phyloP scores from a whole-genome alignment of 805 yeast species.

The Cyberlindnera mississippiensis region DNA sequence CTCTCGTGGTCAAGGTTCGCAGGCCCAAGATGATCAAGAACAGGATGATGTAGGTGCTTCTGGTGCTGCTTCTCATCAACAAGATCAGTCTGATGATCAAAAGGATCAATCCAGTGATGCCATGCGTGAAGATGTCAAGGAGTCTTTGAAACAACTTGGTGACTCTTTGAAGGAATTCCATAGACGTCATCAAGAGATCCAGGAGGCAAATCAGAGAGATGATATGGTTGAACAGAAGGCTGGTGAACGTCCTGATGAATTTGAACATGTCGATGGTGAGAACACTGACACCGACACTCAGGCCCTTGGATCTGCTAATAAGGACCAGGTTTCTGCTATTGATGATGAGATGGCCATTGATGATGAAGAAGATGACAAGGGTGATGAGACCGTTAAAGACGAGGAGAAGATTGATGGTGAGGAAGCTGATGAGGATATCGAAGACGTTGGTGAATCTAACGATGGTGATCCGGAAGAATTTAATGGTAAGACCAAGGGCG shows the following conservation, averaged over 20 bases:
- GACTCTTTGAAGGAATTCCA: constrained; percentile 90
- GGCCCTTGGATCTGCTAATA: constrained; percentile 86
- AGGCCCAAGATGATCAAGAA: constrained; percentile 50
- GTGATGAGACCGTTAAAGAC: constrained; percentile 30
- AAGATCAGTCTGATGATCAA: constrained; percentile 39
- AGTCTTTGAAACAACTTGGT: constrained; percentile 83
- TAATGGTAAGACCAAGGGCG: constrained; percentile 48
- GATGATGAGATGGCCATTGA: constrained; percentile 82
- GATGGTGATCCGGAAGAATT: constrained; percentile 40
- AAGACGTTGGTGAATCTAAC: constrained; percentile 28
- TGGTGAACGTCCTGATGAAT: constrained; percentile 76
- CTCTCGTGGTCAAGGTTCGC: constrained; percentile 59
- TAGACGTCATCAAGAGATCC: constrained; percentile 82
- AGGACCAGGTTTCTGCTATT: constrained; percentile 71
- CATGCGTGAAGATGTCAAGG: constrained; percentile 64
- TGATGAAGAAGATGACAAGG: constrained; percentile 45
- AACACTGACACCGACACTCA: constrained; percentile 79
- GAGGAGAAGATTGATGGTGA: constrained; percentile 31
- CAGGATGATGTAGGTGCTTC: constrained; percentile 66
- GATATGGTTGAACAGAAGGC: constrained; percentile 48
- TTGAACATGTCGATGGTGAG: constrained; percentile 79
- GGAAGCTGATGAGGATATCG: constrained; percentile 24
- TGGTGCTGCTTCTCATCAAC: constrained; percentile 46
- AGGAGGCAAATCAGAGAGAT: constrained; percentile 54
- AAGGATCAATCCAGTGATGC: constrained; percentile 43